Evolutionary conservation across 768 basidiomycete genomes (phyloP), one percentile per base, ranked within the genome.

Genomic region (Rhizopogon sp.): DNA sequence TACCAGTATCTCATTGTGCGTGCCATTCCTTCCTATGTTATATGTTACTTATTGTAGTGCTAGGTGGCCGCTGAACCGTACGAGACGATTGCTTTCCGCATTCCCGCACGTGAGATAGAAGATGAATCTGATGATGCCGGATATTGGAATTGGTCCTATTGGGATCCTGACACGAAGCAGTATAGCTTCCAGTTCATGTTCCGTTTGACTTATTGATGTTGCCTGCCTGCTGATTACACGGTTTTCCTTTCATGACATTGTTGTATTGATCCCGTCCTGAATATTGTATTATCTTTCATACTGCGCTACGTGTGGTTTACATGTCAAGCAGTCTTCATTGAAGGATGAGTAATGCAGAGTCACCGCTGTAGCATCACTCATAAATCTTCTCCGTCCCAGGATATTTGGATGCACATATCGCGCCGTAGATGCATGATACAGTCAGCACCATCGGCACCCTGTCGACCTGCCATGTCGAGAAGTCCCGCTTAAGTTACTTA

Each of bases 61-160:
- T 57, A 98, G 96, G 92, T 98, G 57, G 97, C 96, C 16, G 94
- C 97, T n/a, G 97, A 98, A 64, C 95, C 96, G 5, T 99, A 98
- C 67, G 97, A 99, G 73, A 98, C 95, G 3, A 93, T 99, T 62
- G 93, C 94, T n/a, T 98, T 98, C 79, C 91, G 95, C 16, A 93
- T 99, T 65, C 97, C 96, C 44, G 90, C 97, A 25, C 84, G 92
- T 50, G 95, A 98, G 72, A 95, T 99, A 57, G 95, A 98, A 71
- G 93, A 96, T 63, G 93, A 93, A 65, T 82, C 90, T 44, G 88
- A 93, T 57, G 93, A 95, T 62, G 89, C 88, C 29, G 87, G 87
- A 14, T 90, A 87, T 61, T 93, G 90, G 89, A 92, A 91, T 63
- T 99, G 97, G 97, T 95, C 95, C 40, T 91, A 98, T 66, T 98